Evolutionary conservation across 2,329 filamentous ascomycete genomes (phyloP), one percentile per base, ranked within the genome.

Genomic region (Colletotrichum sp.): DNA sequence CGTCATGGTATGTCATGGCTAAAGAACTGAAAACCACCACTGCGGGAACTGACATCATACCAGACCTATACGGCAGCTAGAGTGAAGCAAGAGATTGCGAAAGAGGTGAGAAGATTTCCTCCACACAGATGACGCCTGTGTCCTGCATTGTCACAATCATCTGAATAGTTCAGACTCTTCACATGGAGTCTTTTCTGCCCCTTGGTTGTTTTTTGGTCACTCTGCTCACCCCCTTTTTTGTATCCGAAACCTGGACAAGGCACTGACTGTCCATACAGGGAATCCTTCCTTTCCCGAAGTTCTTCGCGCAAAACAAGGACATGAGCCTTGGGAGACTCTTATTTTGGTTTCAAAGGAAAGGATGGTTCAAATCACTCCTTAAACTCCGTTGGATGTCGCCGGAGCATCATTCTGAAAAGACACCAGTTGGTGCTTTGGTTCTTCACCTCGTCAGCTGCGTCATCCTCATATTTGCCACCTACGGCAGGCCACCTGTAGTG

Each of bases 81-180:
- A 76, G 87, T 92, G 21, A 91, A 92, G 80, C 90, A 92, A 79
- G 90, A 92, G 79, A 90, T 92, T 59, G 90, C 90, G 9, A 91
- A 92, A 78, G 88, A 91, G 57, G 73, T 76, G 32, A 32, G 55
- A 39, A 10, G 18, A 62, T 15, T 12, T 13, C 21, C 39, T 10
- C 18, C 39, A 6, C 18, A n/a, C 36, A 44, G 16, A 36, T 36
- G 34, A 36, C 34, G 34, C 34, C 34, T 36, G 7, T 36, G 7
- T 36, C 4, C 34, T 36, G 4, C 34, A 36, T 36, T 36, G 34
- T 36, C 34, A 36, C 36, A 39, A 39, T 39, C 8, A 39, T 39
- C 36, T 39, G 15, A 39, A 18, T 39, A 18, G 16, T 39, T 39
- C 39, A 44, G 18, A 1, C 8, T n/a, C 39, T 18, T 3, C 9